These are phyloP conservation scores for Phytophthora hibernalis DNA, from an alignment of 352 stramenopile genomes.

Conservation along the genomic window DNA sequence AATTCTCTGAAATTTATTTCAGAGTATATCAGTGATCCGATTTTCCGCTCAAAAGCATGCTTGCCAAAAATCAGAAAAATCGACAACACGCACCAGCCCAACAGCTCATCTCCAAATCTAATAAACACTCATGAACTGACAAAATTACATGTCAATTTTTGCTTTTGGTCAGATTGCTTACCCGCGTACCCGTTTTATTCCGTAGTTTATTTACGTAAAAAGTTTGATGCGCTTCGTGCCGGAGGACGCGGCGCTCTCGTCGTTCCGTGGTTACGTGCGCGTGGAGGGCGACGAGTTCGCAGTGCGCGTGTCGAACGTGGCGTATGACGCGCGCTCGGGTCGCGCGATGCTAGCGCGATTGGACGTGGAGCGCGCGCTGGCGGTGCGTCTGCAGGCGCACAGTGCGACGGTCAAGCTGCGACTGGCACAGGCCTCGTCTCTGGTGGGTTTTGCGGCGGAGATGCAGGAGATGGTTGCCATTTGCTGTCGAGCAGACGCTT, in stretches of 20 bases:
- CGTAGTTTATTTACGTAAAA: no score
- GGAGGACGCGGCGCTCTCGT: conserved; percentile 46
- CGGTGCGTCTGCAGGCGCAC: conserved; percentile 50
- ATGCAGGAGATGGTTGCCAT: conserved; percentile 70
- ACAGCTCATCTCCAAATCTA: no score
- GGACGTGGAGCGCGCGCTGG: conserved; percentile 64
- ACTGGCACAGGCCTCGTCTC: conserved; percentile 59
- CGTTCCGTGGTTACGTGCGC: conserved; percentile 64
- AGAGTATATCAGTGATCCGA: no score
- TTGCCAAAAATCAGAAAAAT: no score
- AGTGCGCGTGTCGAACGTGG: conserved; percentile 53
- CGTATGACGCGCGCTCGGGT: conserved; percentile 15
- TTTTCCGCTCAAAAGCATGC: no score
- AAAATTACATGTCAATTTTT: no score
- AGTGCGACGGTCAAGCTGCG: conserved; percentile 61
- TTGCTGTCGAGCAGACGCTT: conserved; percentile 25
- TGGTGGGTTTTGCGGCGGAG: conserved; percentile 59
- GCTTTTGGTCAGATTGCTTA: no score
- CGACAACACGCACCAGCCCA: no score
- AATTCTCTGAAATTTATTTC: no score
- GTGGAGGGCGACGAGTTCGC: conserved; percentile 59
- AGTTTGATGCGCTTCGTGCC: conserved; percentile 47
- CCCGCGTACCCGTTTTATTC: background rate
- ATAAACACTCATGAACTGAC: no score
- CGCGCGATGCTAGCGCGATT: conserved; percentile 54